A percentile compares a stretch with the other conserved stretches of the same genome.
phyloP scores from a whole-genome alignment of 768 basidiomycete genomes.

The Suillus bovinus region DNA sequence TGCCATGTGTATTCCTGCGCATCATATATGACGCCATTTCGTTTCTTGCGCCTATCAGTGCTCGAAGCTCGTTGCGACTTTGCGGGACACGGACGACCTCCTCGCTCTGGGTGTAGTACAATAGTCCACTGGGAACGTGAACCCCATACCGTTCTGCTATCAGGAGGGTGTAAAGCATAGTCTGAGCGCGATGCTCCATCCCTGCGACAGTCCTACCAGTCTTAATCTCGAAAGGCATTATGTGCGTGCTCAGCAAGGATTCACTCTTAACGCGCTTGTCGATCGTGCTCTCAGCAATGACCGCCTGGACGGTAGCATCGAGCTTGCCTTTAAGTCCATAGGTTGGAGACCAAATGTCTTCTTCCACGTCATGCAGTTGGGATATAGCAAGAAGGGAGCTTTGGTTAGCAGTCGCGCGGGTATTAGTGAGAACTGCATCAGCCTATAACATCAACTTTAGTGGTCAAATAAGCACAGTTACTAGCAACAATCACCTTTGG shows the following conservation, averaged over 20 bases:
- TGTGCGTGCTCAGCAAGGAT: constrained; percentile 25
- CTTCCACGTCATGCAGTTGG: constrained; percentile 84
- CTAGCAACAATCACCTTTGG: constrained; percentile 55
- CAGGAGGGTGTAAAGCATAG: constrained; percentile 93
- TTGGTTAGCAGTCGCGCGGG: constrained; percentile 50
- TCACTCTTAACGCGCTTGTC: constrained; percentile 20
- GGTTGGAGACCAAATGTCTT: constrained; percentile 96
- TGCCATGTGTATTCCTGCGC: constrained; percentile 39
- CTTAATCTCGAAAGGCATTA: constrained; percentile 92
- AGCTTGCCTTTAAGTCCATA: constrained; percentile 96
- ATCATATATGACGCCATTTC: constrained; percentile 80
- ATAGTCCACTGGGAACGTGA: constrained; percentile 76
- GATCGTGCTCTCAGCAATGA: constrained; percentile 50
- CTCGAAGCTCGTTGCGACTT: constrained; percentile 79
- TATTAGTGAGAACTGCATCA: constrained; percentile 66
- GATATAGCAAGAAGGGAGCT: constrained; percentile 68
- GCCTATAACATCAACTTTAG: constrained; percentile 40
- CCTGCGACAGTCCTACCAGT: constrained; percentile 78
- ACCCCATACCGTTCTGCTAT: constrained; percentile 89
- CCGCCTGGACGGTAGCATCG: constrained; percentile 81
- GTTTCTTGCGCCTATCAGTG: constrained; percentile 80
- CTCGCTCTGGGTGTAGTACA: constrained; percentile 94
- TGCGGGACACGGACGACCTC: constrained; percentile 83
- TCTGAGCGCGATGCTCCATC: constrained; percentile 96
- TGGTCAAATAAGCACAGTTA: not conserved